A percentile compares a stretch with the other conserved stretches of the same genome.
These are phyloP conservation scores for Nakazawaea peltata DNA, from an alignment of 805 yeast species.

Conservation along the genomic window DNA sequence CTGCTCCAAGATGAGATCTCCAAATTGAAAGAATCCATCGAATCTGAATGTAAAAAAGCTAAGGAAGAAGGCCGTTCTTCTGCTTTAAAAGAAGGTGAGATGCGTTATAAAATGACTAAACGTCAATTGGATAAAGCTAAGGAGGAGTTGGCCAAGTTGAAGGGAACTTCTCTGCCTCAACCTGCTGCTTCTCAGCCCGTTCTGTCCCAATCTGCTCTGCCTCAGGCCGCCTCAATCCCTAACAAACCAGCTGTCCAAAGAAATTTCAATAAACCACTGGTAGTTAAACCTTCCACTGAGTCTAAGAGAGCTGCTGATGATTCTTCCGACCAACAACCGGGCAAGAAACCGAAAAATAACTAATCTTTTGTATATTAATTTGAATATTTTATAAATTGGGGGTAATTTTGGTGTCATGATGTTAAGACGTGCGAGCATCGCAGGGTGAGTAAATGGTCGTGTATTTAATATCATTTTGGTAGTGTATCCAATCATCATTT, in stretches of 20 bases:
- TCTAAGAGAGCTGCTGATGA: neutral
- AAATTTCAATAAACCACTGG: conserved; percentile 7
- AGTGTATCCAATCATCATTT: no score
- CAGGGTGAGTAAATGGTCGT: no score
- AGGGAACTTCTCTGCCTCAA: conserved; percentile 5
- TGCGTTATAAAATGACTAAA: conserved; percentile 48
- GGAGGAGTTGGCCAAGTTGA: conserved; percentile 21
- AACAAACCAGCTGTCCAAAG: neutral
- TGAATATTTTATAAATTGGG: no score
- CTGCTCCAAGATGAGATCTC: conserved; percentile 16
- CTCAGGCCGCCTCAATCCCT: neutral
- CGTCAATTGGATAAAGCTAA: conserved; percentile 46
- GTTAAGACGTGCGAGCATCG: no score
- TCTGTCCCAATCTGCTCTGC: neutral
- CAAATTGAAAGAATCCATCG: conserved; percentile 15
- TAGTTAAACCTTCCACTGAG: conserved; percentile 1
- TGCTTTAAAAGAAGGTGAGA: conserved; percentile 49
- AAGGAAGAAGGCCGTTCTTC: conserved; percentile 38
- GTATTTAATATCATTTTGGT: no score
- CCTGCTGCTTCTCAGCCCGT: neutral
- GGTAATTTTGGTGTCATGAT: neutral
- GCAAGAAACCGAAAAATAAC: conserved; percentile 5
- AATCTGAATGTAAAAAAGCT: conserved; percentile 25
- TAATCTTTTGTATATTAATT: neutral
- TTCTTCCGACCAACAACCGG: neutral